Evolutionary conservation across 495 filamentous ascomycete genomes (phyloP), one percentile per base, ranked within the genome.

Genomic region (Patellaria atrata): DNA sequence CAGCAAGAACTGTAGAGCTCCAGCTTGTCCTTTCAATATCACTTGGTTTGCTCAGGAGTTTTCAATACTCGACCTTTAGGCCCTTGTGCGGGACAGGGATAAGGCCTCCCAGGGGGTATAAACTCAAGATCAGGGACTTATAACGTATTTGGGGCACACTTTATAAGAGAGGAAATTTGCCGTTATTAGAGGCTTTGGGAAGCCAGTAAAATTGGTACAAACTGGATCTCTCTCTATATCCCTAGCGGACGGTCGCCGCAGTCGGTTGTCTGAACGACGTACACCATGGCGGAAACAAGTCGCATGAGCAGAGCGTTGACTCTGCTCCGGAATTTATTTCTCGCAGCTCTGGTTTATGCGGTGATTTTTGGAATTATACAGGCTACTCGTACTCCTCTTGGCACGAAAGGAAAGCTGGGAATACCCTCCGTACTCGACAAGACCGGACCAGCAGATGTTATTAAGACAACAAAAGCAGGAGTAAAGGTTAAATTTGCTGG

Each of bases 391-490:
- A 30, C 43, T 25, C 50, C 47, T 11, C 31, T 42, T 1, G 38
- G 36, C 6, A 20, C 41, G 1, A 50, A 44, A 27, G 47, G 47
- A 12, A 50, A 47, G 28, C 37, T 53, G 4, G 50, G 47, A 14
- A 53, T 53, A 17, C 50, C 50, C 11, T 45, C 49, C 34, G 44
- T 50, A 30, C 40, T 52, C 14, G 47, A 53, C 38, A 51, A 51
- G 37, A 41, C 47, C 7, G 47, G 50, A 1, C 50, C 50, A 4
- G 37, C 47, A 15, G 48, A 51, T 30, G 37, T 54, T 24, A 40
- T 54, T 38, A 54, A 54, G 30, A 47, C 44, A 28, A 51, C 44
- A 27, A 51, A 54, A 34, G 28, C 47, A n/a, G 44, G 44, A 16
- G 12, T 54, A 28, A 35, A 48, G 34, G 44, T 54, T 45, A 47